A percentile compares a stretch with the other conserved stretches of the same genome.
Conservation (phyloP, 2,329 filamentous ascomycete species). For the Aspergillus aculeatinus region DNA sequence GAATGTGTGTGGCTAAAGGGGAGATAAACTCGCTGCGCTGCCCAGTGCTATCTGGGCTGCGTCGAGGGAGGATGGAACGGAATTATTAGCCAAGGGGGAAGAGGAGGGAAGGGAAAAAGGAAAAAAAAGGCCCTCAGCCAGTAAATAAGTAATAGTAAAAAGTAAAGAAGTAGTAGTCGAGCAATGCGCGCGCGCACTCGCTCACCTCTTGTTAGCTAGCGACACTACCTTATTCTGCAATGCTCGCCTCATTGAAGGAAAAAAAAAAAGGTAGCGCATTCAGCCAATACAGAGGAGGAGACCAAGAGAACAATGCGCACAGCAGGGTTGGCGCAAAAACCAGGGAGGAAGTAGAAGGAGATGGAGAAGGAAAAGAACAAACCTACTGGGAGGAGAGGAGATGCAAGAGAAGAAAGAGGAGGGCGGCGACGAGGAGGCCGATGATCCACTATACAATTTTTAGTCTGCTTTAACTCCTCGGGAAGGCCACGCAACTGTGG, state of each 20-base stretch:
- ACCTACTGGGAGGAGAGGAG: too few species aligned
- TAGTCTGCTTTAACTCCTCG: conserved; percentile 19
- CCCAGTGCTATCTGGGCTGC: not conserved
- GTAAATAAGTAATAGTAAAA: too few species aligned
- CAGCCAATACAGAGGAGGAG: not conserved
- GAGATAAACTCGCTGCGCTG: not conserved
- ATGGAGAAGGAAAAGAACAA: conserved; percentile 17
- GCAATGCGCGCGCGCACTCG: not conserved
- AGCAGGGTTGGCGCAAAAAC: not conserved
- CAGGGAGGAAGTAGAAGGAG: conserved; percentile 2
- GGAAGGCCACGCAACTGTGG: conserved; percentile 27
- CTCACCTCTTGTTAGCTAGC: not conserved
- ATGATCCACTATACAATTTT: conserved; percentile 17
- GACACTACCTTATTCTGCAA: not conserved
- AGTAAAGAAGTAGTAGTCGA: not conserved
- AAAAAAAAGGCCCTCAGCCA: not conserved
- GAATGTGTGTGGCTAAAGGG: not conserved
- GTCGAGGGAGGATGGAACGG: not conserved
- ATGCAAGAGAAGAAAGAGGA: conserved; percentile 20
- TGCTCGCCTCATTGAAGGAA: not conserved
- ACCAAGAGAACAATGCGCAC: not conserved
- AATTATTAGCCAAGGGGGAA: not conserved
- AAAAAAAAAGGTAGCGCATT: too few species aligned
- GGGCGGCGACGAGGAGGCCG: conserved; percentile 9
- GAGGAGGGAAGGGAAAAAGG: not conserved